These are phyloP conservation scores for Penicillium canescens DNA, from an alignment of 495 filamentous ascomycete genomes.

Conservation along the genomic window DNA sequence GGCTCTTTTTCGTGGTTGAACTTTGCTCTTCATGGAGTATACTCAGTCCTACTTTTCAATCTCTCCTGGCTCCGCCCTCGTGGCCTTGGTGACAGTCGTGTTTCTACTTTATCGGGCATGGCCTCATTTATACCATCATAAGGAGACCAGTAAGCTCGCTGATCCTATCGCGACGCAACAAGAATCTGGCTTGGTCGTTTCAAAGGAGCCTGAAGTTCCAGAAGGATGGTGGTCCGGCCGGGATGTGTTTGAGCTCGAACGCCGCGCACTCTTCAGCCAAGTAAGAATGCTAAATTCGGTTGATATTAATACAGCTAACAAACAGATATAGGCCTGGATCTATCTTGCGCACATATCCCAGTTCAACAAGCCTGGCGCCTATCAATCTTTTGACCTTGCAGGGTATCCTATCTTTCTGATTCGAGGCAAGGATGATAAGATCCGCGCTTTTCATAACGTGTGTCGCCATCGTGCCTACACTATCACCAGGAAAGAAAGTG, in stretches of 20 bases:
- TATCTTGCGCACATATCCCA: slow-evolving; percentile 46
- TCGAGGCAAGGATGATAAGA: slow-evolving; percentile 44
- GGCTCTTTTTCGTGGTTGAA: background rate
- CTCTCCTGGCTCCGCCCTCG: slow-evolving; percentile 14
- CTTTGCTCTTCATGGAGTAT: slow-evolving; percentile 14
- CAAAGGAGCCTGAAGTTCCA: slow-evolving; percentile 43
- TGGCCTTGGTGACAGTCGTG: slow-evolving; percentile 13
- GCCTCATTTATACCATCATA: slow-evolving; percentile 7
- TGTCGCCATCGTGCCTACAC: slow-evolving; percentile 61
- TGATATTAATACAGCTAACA: background rate
- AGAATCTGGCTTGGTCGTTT: slow-evolving; percentile 14
- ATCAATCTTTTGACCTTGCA: slow-evolving; percentile 48
- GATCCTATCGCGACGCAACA: background rate
- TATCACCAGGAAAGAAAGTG: slow-evolving; percentile 50
- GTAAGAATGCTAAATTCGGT: slow-evolving; percentile 8
- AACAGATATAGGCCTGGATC: slow-evolving; percentile 43
- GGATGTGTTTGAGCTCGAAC: slow-evolving; percentile 51
- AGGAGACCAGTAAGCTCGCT: background rate
- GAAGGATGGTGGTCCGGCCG: slow-evolving; percentile 44
- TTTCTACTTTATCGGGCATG: slow-evolving; percentile 14
- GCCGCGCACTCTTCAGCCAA: slow-evolving; percentile 54
- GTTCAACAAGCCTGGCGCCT: slow-evolving; percentile 50
- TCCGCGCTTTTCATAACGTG: slow-evolving; percentile 61
- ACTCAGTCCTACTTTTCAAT: slow-evolving; percentile 9
- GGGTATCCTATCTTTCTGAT: slow-evolving; percentile 51